These are phyloP conservation scores for Talaromyces sp. DNA, from an alignment of 2,329 filamentous ascomycete species.

Conservation along the genomic window DNA sequence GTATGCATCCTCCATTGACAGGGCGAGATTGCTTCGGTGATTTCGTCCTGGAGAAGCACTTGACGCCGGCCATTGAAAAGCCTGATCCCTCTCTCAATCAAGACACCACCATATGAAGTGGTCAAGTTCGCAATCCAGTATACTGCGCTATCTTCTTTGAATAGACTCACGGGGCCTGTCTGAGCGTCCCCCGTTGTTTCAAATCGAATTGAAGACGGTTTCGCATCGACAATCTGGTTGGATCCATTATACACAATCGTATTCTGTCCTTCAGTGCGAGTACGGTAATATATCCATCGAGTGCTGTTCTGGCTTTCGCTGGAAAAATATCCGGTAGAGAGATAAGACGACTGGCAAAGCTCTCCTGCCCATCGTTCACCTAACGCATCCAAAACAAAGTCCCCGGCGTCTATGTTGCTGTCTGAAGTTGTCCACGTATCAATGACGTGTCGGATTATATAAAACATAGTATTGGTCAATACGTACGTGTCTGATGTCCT, in stretches of 20 bases:
- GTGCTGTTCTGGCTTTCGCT: background rate
- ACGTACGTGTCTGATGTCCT: slow-evolving; percentile 2
- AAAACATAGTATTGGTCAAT: background rate
- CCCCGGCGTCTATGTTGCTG: background rate
- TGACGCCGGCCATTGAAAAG: background rate
- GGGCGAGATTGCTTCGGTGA: background rate
- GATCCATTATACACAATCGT: background rate
- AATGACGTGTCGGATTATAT: too few species aligned
- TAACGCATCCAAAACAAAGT: slow-evolving; percentile 1
- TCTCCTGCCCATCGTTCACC: slow-evolving; percentile 3
- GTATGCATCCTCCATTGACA: slow-evolving; percentile 3
- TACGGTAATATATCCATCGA: background rate
- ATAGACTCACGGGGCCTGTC: background rate
- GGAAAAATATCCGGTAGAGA: background rate
- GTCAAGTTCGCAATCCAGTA: slow-evolving; percentile 1
- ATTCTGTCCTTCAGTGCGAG: slow-evolving; percentile 1
- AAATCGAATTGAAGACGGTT: background rate
- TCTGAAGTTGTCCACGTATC: background rate
- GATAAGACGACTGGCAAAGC: background rate
- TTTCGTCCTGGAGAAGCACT: slow-evolving; percentile 1
- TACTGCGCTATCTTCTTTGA: background rate
- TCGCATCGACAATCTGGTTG: background rate
- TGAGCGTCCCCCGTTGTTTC: background rate
- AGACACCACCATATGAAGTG: background rate
- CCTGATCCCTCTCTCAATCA: background rate